Percentiles rank a stretch among this genome's conserved stretches.
These are phyloP conservation scores for Coemansia sp. DNA, from an alignment of 192 early-diverging fungal species.

Conservation along the genomic window DNA sequence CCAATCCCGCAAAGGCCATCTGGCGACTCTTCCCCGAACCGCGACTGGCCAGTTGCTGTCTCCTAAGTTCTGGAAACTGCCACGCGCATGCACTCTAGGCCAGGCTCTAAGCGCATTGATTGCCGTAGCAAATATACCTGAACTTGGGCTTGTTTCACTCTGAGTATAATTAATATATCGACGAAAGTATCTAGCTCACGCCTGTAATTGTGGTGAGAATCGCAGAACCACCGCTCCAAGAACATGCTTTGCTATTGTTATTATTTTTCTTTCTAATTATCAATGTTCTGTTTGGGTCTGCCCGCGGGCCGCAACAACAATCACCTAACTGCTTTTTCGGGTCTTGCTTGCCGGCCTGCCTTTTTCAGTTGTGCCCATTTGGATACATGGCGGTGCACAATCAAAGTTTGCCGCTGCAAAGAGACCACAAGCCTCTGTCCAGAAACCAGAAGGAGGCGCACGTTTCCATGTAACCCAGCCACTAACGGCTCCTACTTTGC, in stretches of 20 bases:
- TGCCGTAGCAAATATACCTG: neutral
- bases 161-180: constrained; percentile 5
- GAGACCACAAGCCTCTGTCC: constrained; percentile 7
- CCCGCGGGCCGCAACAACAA: neutral
- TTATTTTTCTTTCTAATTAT: neutral
- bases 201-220: neutral
- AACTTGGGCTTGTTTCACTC: neutral
- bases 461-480: constrained; percentile 2
- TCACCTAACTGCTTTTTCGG: neutral
- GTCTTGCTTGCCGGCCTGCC: constrained; percentile 3
- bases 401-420: neutral
- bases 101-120: neutral
- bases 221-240: neutral
- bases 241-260: neutral
- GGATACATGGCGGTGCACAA: neutral
- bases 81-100: neutral
- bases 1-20: constrained; percentile 10
- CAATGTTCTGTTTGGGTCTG: neutral
- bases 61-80: constrained; percentile 12
- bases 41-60: constrained; percentile 51
- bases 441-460: constrained; percentile 26
- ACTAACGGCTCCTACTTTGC: neutral
- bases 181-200: neutral
- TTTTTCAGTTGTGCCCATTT: neutral
- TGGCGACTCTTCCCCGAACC: constrained; percentile 26